phyloP scores from a whole-genome alignment of 139 green algal genomes.

The Chlamydomonas applanata region DNA sequence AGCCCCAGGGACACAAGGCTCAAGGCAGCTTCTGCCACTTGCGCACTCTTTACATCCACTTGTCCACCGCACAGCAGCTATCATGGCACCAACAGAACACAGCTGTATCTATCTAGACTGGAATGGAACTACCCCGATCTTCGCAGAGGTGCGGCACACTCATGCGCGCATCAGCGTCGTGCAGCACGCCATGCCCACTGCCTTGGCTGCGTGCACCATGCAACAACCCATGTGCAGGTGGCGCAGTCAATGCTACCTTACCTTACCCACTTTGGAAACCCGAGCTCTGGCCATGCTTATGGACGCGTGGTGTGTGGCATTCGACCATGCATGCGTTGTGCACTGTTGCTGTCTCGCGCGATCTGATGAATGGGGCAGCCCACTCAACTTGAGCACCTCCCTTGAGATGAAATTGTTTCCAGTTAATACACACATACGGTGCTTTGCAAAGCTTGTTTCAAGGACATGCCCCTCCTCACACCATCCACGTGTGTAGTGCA shows the following conservation, averaged over 20 bases:
- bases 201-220: too few relatives aligned
- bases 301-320: conserved; percentile 19
- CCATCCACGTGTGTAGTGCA: conserved; percentile 22
- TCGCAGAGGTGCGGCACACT: conserved; percentile 43
- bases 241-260: not conserved
- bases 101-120: conserved; percentile 30
- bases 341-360: too few relatives aligned
- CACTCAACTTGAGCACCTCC: not conserved
- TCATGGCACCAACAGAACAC: too few relatives aligned
- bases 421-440: too few relatives aligned
- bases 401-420: not conserved
- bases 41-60: too few relatives aligned
- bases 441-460: too few relatives aligned
- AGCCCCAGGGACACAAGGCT: too few relatives aligned
- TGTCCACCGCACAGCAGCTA: too few relatives aligned
- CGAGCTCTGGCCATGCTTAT: conserved; percentile 23
- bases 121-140: conserved; percentile 60
- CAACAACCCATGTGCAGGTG: not conserved
- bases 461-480: not conserved
- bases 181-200: not conserved
- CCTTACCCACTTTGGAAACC: conserved; percentile 13
- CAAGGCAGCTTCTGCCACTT: too few relatives aligned
- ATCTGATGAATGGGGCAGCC: not conserved
- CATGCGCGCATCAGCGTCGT: not conserved
- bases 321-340: not conserved